These are phyloP conservation scores for Anastatica hierochuntica DNA, from an alignment of 345 rosid species.

Conservation along the genomic window DNA sequence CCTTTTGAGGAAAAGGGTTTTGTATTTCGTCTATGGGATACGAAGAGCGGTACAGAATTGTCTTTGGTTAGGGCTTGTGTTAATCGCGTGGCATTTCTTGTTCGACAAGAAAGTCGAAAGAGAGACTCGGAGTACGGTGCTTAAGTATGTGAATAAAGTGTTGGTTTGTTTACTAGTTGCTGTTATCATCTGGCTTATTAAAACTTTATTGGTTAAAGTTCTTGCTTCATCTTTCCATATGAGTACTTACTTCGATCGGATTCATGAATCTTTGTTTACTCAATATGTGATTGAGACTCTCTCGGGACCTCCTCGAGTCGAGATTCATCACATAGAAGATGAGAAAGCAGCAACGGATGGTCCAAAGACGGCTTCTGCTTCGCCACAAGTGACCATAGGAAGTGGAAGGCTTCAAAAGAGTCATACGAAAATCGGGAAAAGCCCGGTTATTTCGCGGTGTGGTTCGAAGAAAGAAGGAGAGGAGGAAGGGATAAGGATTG, in stretches of 20 bases:
- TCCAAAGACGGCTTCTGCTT: conserved; percentile 35
- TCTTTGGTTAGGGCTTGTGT: conserved; percentile 73
- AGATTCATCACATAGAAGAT: conserved; percentile 41
- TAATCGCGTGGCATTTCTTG: conserved; percentile 71
- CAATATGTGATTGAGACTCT: conserved; percentile 75
- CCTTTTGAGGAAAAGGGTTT: conserved; percentile 57
- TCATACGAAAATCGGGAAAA: conserved; percentile 31
- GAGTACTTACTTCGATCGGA: conserved; percentile 84
- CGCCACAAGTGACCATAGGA: conserved; percentile 22
- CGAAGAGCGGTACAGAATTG: conserved; percentile 77
- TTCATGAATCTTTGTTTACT: conserved; percentile 73
- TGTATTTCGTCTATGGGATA: conserved; percentile 84
- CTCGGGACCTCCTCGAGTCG: conserved; percentile 65
- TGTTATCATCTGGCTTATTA: conserved; percentile 65
- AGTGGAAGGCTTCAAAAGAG: conserved; percentile 38
- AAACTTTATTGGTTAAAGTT: conserved; percentile 79
- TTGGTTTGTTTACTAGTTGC: conserved; percentile 63
- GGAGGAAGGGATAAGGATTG: conserved; percentile 45
- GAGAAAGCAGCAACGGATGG: conserved; percentile 33
- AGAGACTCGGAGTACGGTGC: conserved; percentile 27
- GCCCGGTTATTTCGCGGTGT: conserved; percentile 36
- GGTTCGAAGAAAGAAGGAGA: conserved; percentile 36
- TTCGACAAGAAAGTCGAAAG: conserved; percentile 54
- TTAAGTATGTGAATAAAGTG: conserved; percentile 47
- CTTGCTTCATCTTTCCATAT: conserved; percentile 86